Evolutionary conservation across 1,284 basidiomycete species (phyloP).

Genomic region (Spongiforma sp.): DNA sequence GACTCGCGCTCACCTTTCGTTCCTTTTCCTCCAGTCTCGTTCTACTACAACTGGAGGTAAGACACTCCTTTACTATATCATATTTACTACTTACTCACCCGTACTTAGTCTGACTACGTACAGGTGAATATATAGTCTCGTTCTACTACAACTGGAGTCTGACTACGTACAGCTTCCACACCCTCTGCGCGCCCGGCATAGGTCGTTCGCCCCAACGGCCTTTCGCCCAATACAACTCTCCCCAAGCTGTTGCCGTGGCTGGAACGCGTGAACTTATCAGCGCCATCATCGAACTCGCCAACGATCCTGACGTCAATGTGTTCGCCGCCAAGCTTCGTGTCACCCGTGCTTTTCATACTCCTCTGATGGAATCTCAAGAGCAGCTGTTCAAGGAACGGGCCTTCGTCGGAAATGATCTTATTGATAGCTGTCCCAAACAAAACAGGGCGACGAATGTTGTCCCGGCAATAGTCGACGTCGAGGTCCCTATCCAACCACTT

Average conservation of each 20-base stretch:
- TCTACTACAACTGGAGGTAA: no score
- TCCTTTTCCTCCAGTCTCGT: no score
- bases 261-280: slow-evolving; percentile 34
- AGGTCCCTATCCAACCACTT: slow-evolving; percentile 39
- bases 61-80: no score
- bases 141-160: no score
- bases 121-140: no score
- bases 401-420: slow-evolving; percentile 35
- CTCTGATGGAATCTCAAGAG: slow-evolving; percentile 40
- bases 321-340: slow-evolving; percentile 35
- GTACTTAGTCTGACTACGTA: no score
- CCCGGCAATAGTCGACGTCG: slow-evolving; percentile 34
- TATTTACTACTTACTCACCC: no score
- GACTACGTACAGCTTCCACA: no score
- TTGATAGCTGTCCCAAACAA: slow-evolving; percentile 38
- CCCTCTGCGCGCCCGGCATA: no score
- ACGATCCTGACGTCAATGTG: slow-evolving; percentile 33
- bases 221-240: no score
- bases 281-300: slow-evolving; percentile 33
- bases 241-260: slow-evolving; percentile 37
- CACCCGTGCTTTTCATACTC: slow-evolving; percentile 37
- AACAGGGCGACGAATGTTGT: slow-evolving; percentile 37
- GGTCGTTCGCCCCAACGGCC: no score
- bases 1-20: no score
- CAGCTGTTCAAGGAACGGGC: slow-evolving; percentile 30